Conservation (phyloP, 495 filamentous ascomycete species). For the Daldinia concentrica region DNA sequence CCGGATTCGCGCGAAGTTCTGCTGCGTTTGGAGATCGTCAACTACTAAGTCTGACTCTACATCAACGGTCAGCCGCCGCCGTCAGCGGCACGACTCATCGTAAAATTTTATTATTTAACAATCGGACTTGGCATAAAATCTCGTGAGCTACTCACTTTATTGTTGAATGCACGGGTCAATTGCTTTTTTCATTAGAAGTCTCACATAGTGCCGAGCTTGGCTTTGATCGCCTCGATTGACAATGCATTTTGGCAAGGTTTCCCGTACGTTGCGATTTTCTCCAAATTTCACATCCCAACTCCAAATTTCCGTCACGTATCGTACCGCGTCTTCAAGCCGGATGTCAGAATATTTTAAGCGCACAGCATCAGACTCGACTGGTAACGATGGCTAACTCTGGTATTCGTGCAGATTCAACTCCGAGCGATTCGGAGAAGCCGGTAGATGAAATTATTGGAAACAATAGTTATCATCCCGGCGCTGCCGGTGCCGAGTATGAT, state of each 20-base stretch:
- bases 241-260: slow-evolving; percentile 30
- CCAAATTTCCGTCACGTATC: slow-evolving; percentile 16
- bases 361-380: neutral
- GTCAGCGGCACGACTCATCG: slow-evolving; percentile 18
- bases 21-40: neutral
- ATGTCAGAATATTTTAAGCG: neutral
- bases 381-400: slow-evolving; percentile 21
- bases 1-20: neutral
- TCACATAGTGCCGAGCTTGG: neutral
- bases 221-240: slow-evolving; percentile 19
- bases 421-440: slow-evolving; percentile 42
- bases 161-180: slow-evolving; percentile 17
- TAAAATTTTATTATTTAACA: slow-evolving; percentile 23
- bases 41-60: neutral
- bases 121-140: slow-evolving; percentile 1
- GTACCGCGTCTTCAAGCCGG: slow-evolving; percentile 1
- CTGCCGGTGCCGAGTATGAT: slow-evolving; percentile 46
- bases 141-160: slow-evolving; percentile 12
- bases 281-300: neutral
- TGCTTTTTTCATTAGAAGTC: slow-evolving; percentile 1
- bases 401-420: slow-evolving; percentile 9
- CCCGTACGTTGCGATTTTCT: slow-evolving; percentile 24
- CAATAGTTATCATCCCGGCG: slow-evolving; percentile 43
- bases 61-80: slow-evolving; percentile 10
- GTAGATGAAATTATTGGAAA: slow-evolving; percentile 24